Evolutionary conservation across 2,329 filamentous ascomycete species (phyloP).

Genomic region (Penicillium corylophilum): DNA sequence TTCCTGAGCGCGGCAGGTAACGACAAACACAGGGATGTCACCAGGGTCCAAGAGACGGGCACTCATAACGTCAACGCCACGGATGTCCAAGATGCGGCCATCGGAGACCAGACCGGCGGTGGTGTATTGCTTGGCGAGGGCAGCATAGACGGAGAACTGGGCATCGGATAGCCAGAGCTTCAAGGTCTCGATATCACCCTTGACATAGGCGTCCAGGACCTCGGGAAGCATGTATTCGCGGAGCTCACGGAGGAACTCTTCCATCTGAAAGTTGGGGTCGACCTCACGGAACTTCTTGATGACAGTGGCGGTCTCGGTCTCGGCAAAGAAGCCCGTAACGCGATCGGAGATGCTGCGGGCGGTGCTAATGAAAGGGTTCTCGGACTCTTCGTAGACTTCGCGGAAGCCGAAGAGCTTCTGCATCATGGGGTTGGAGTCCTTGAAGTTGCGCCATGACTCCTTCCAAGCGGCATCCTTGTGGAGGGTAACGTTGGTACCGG

Average conservation of each 20-base stretch:
- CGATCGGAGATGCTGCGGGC: slow-evolving; percentile 91
- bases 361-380: slow-evolving; percentile 91
- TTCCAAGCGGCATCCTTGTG: slow-evolving; percentile 98
- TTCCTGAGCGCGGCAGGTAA: slow-evolving; percentile 94
- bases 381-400: slow-evolving; percentile 88
- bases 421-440: slow-evolving; percentile 82
- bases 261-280: slow-evolving; percentile 91
- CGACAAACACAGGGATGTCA: slow-evolving; percentile 81
- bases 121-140: slow-evolving; percentile 94
- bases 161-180: slow-evolving; percentile 95
- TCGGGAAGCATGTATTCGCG: slow-evolving; percentile 97
- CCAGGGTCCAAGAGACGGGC: slow-evolving; percentile 50
- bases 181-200: slow-evolving; percentile 85
- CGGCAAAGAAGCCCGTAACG: slow-evolving; percentile 92
- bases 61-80: slow-evolving; percentile 74
- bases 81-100: slow-evolving; percentile 90
- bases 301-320: slow-evolving; percentile 96
- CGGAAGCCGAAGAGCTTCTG: slow-evolving; percentile 86
- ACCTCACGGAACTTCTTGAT: slow-evolving; percentile 98
- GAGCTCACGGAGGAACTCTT: slow-evolving; percentile 91
- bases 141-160: slow-evolving; percentile 94
- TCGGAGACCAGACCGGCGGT: slow-evolving; percentile 91
- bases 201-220: slow-evolving; percentile 96
- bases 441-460: slow-evolving; percentile 96
- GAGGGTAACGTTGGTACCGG: slow-evolving; percentile 88